Conservation (phyloP, 1,139 yeast genomes). For the Kodamaea derodonti region DNA sequence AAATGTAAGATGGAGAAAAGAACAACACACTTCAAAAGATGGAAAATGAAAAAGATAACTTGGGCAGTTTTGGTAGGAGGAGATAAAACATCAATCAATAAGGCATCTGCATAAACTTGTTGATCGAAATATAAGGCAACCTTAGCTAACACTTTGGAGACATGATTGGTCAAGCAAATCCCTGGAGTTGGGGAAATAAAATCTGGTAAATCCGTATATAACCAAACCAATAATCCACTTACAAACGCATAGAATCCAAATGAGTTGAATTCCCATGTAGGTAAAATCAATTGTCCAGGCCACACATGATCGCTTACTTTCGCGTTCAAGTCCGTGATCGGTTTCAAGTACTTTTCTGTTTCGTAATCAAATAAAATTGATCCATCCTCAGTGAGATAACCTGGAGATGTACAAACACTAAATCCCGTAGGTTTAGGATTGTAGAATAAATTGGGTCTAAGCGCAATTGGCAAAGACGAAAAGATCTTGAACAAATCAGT, state of each 20-base stretch:
- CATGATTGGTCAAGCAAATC: slow-evolving; percentile 67
- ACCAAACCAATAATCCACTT: slow-evolving; percentile 59
- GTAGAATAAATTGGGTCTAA: slow-evolving; percentile 79
- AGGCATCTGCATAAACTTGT: slow-evolving; percentile 36
- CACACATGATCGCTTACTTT: slow-evolving; percentile 58
- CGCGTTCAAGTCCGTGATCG: slow-evolving; percentile 41
- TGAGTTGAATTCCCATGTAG: slow-evolving; percentile 66
- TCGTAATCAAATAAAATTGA: slow-evolving; percentile 64
- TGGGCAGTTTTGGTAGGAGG: slow-evolving; percentile 50
- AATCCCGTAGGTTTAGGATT: slow-evolving; percentile 61
- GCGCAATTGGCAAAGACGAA: slow-evolving; percentile 61
- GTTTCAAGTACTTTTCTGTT: slow-evolving; percentile 43
- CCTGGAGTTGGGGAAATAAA: slow-evolving; percentile 90
- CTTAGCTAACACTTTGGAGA: slow-evolving; percentile 35
- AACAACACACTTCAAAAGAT: slow-evolving; percentile 55
- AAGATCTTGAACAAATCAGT: slow-evolving; percentile 60
- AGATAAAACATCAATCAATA: slow-evolving; percentile 45
- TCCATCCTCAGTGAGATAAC: slow-evolving; percentile 81
- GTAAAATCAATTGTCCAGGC: slow-evolving; percentile 90
- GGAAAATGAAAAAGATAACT: slow-evolving; percentile 66
- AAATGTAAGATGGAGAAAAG: slow-evolving; percentile 56
- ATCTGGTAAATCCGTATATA: slow-evolving; percentile 91
- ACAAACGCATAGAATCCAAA: slow-evolving; percentile 45
- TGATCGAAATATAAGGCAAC: slow-evolving; percentile 33
- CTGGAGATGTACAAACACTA: slow-evolving; percentile 71